Conservation (phyloP, 2,329 filamentous ascomycete genomes). For the Trichoderma sp. region DNA sequence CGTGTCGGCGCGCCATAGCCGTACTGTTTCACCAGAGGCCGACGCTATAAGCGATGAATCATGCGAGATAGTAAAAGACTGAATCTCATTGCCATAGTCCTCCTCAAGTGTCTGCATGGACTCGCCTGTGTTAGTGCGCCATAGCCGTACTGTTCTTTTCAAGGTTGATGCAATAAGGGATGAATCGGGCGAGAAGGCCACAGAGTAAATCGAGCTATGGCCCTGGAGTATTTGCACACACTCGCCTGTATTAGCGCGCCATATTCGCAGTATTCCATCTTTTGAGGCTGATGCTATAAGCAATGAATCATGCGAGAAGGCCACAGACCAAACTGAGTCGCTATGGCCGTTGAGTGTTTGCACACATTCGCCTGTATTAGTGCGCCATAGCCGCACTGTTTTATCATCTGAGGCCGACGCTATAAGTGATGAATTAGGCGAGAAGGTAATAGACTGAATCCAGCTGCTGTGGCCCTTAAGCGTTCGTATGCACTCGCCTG, state of each 20-base stretch:
- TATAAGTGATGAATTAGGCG: background rate
- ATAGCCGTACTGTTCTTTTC: background rate
- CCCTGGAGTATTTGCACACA: background rate
- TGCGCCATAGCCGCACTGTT: background rate
- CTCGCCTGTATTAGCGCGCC: background rate
- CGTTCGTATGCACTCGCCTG: constrained; percentile 1
- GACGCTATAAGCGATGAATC: no score
- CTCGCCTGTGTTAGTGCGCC: background rate
- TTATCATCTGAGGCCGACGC: background rate
- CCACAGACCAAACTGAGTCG: background rate
- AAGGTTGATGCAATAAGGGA: background rate
- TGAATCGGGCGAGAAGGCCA: background rate
- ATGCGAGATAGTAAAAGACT: no score
- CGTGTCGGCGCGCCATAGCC: no score
- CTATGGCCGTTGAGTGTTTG: background rate
- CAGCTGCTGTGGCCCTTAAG: background rate
- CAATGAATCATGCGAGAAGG: background rate
- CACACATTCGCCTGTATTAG: background rate
- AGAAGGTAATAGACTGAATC: background rate
- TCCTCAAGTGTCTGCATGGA: background rate
- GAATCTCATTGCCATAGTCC: background rate
- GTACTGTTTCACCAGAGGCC: no score
- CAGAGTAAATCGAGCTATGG: background rate
- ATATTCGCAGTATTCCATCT: background rate
- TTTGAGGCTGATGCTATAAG: background rate